phyloP scores from a whole-genome alignment of 805 yeast genomes.

The Yueomyces sinensis region DNA sequence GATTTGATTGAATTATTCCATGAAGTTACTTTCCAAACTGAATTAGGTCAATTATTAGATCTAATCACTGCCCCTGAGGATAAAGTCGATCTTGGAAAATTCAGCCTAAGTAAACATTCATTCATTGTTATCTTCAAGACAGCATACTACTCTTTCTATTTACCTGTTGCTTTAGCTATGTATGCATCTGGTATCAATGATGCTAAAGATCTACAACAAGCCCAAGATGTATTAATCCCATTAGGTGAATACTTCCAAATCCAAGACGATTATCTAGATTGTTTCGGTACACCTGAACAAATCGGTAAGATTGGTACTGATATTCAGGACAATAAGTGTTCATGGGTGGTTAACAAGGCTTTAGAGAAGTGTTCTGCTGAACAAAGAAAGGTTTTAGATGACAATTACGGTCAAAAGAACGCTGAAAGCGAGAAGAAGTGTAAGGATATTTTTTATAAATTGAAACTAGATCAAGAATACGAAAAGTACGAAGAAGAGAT shows the following conservation, averaged over 20 bases:
- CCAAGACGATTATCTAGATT: conserved; percentile 94
- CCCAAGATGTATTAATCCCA: conserved; percentile 75
- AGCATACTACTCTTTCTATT: conserved; percentile 91
- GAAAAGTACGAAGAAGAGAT: conserved; percentile 70
- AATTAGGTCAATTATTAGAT: conserved; percentile 90
- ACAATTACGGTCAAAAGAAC: conserved; percentile 81
- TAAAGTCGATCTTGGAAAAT: conserved; percentile 74
- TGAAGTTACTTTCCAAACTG: conserved; percentile 95
- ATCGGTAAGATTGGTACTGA: conserved; percentile 99
- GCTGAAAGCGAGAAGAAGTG: conserved; percentile 50
- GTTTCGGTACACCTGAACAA: conserved; percentile 94
- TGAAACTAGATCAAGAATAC: conserved; percentile 60
- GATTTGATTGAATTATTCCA: conserved; percentile 90
- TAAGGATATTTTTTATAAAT: conserved; percentile 60
- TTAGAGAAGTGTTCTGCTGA: conserved; percentile 62
- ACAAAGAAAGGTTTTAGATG: conserved; percentile 73
- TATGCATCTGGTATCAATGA: conserved; percentile 68
- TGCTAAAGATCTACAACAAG: conserved; percentile 74
- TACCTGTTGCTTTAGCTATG: conserved; percentile 97
- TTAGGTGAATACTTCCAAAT: conserved; percentile 98
- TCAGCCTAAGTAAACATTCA: conserved; percentile 79
- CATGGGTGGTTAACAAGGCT: conserved; percentile 95
- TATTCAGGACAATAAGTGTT: conserved; percentile 95
- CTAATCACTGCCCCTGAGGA: conserved; percentile 97
- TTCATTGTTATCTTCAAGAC: conserved; percentile 95